phyloP scores from a whole-genome alignment of 768 basidiomycete genomes.

The Pleurotus djamor region DNA sequence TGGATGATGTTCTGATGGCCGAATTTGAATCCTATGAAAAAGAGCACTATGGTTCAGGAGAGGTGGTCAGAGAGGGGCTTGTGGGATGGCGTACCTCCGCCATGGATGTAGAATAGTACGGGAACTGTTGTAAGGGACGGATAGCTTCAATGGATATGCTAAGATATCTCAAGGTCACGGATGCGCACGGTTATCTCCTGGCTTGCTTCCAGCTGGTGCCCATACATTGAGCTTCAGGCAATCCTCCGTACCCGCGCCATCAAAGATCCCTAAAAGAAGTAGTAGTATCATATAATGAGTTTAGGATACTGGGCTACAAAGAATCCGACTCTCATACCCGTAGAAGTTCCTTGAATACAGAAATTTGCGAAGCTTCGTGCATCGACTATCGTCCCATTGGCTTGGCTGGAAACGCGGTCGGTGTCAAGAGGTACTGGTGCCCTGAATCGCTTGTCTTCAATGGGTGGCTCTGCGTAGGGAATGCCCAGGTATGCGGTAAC shows the following conservation, averaged over 20 bases:
- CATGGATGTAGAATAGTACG: constrained; percentile 48
- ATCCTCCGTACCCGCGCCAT: constrained; percentile 66
- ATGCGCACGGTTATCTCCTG: constrained; percentile 43
- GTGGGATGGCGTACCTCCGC: constrained; percentile 30
- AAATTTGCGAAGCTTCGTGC: constrained; percentile 53
- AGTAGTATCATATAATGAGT: constrained; percentile 12
- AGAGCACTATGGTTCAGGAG: neutral
- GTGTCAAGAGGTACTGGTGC: constrained; percentile 52
- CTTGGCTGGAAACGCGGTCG: constrained; percentile 31
- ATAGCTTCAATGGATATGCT: neutral
- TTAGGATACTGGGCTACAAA: neutral
- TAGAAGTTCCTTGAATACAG: constrained; percentile 58
- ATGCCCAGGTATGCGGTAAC: constrained; percentile 57
- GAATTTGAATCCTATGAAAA: constrained; percentile 45
- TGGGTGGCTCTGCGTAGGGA: constrained; percentile 60
- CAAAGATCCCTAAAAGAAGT: constrained; percentile 43
- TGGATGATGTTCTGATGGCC: constrained; percentile 68
- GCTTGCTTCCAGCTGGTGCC: constrained; percentile 44
- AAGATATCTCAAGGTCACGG: neutral
- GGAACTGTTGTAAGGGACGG: constrained; percentile 29
- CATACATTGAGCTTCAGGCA: constrained; percentile 68
- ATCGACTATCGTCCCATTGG: constrained; percentile 38
- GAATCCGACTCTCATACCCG: constrained; percentile 14
- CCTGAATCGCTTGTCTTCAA: constrained; percentile 50
- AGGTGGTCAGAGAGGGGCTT: neutral